Base-by-base conservation (phyloP, 1,284 basidiomycete species). In the Pseudozyma tsukubaensis region DNA sequence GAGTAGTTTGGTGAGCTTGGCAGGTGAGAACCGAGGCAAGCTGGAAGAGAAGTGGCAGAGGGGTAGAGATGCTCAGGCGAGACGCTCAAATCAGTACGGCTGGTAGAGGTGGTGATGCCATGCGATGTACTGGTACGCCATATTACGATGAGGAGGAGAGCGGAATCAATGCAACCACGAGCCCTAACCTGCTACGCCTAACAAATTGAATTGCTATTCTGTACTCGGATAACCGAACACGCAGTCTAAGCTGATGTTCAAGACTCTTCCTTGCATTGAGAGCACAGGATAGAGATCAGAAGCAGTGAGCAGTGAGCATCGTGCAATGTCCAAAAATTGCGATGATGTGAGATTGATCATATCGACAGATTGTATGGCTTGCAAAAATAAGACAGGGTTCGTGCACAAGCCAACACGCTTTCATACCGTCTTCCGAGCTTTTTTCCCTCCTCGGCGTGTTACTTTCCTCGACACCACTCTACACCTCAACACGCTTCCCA, bases 41-140 rank as follows among this genome's bases (percentile, higher is more conserved):
- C 45, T 82, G 21, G 80, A 84, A 56, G 57, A 83, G 52, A 73
- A 64, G 49, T 83, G 81, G 79, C 55, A 69, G 50, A 44, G 57
- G 16, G 56, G 62, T 8, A 50, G 67, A 34, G 67, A 74, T 4
- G 63, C 51, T 1, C 45, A 58, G 32, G 62, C 62, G 18, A 52
- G 51, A 14, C 40, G 62, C 12, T 43, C 62, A 40, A 74, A 59
- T 35, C 65, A 57, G 43, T 73, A 73, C 48, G 71, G 71, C 3
- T 73, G 58, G 18, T 72, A 35, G 50, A 12, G 4, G 21, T 4
- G 34, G 21, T 29, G 24, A 29, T 29, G 24, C 24, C 6, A 6
- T 29, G 24, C 24, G 24, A 29, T 29, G 24, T 29, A 29, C 6
- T 29, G 3, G 24, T 29, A 29, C 24, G 3, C 24, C 24, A 29